Evolutionary conservation across 768 basidiomycete species (phyloP).

Genomic region (Xerocomellus chrysenteron): DNA sequence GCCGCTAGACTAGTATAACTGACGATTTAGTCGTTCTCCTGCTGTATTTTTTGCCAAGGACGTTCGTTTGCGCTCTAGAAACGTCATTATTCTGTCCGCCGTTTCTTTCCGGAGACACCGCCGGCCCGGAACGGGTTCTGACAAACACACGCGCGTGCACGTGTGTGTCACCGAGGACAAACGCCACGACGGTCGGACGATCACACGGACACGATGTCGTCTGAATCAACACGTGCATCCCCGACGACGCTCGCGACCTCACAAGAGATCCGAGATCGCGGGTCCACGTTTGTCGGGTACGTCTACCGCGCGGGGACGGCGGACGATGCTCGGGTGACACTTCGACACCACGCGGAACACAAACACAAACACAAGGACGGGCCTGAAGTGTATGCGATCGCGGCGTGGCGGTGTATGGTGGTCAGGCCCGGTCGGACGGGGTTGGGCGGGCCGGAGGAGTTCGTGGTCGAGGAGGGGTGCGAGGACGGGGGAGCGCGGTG

Average conservation of each 20-base stretch:
- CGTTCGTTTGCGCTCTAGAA: too few species aligned
- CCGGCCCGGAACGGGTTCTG: too few species aligned
- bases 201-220: background rate
- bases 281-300: constrained; percentile 67
- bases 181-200: too few species aligned
- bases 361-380: background rate
- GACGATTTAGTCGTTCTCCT: too few species aligned
- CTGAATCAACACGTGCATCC: background rate
- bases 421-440: constrained; percentile 65
- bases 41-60: too few species aligned
- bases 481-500: constrained; percentile 80
- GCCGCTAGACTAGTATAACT: too few species aligned
- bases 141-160: too few species aligned
- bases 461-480: constrained; percentile 57
- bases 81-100: too few species aligned
- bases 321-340: constrained; percentile 44
- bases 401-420: constrained; percentile 78
- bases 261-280: constrained; percentile 73
- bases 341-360: background rate
- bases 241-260: constrained; percentile 43
- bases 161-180: too few species aligned
- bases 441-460: constrained; percentile 71
- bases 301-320: constrained; percentile 40
- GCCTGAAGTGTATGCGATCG: constrained; percentile 60
- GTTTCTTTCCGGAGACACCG: too few species aligned